Conservation (phyloP, 768 basidiomycete species). For the Macrolepiota dolichaula region DNA sequence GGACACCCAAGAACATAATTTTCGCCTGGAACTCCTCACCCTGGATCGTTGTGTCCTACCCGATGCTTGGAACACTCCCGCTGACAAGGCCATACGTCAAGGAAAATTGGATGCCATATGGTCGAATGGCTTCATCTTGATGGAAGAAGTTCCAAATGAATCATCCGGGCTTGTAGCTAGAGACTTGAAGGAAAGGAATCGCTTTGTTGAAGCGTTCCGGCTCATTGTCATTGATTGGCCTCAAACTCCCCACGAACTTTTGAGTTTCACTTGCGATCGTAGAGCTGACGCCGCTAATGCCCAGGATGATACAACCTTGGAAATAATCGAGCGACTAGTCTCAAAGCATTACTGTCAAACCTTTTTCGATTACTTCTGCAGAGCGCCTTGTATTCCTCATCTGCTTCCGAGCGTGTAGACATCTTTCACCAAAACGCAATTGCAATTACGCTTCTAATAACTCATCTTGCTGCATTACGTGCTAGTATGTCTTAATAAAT, state of each 20-base stretch:
- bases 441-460: not conserved
- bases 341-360: not conserved
- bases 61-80: not conserved
- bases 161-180: not conserved
- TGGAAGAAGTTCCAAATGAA: not conserved
- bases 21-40: slow-evolving; percentile 12
- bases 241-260: not conserved
- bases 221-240: not conserved
- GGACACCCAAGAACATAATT: slow-evolving; percentile 16
- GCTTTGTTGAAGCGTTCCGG: slow-evolving; percentile 10
- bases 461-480: no score
- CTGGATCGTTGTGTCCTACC: slow-evolving; percentile 9
- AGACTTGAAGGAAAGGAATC: not conserved
- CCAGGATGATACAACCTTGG: not conserved
- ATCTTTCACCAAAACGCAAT: not conserved
- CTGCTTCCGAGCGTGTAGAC: not conserved
- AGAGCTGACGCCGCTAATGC: not conserved
- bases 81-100: not conserved
- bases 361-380: not conserved
- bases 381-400: not conserved
- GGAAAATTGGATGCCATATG: slow-evolving; percentile 4
- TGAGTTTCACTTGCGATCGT: not conserved
- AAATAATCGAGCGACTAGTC: not conserved
- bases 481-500: no score
- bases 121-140: not conserved